phyloP scores from a whole-genome alignment of 2,329 filamentous ascomycete species.

The Cytospora paraplurivora region DNA sequence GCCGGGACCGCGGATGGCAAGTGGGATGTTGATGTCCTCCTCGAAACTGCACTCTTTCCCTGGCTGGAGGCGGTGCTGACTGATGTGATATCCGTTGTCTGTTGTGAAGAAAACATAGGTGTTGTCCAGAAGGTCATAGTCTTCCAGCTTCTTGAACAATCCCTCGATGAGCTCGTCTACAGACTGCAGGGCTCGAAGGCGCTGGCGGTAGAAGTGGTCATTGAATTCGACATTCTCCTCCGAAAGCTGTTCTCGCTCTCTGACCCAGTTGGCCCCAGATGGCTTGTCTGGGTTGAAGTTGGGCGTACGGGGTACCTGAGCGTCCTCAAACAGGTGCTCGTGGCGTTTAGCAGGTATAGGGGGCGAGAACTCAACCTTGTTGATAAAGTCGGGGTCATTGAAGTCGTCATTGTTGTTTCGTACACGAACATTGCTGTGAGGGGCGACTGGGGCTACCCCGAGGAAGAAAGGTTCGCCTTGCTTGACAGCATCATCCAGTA shows the following conservation, averaged over 20 bases:
- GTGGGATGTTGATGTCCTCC: slow-evolving; percentile 49
- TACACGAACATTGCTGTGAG: slow-evolving; percentile 57
- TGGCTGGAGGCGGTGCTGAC: slow-evolving; percentile 11
- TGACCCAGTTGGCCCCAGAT: slow-evolving; percentile 39
- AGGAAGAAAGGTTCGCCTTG: slow-evolving; percentile 62
- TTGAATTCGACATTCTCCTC: background rate
- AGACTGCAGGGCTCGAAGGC: slow-evolving; percentile 45
- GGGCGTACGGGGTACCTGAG: slow-evolving; percentile 59
- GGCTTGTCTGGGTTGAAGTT: slow-evolving; percentile 66
- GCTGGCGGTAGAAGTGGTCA: slow-evolving; percentile 46
- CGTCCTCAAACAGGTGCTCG: slow-evolving; percentile 60
- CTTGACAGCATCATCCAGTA: slow-evolving; percentile 5
- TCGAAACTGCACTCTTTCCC: slow-evolving; percentile 50
- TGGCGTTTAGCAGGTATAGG: slow-evolving; percentile 64
- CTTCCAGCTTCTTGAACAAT: slow-evolving; percentile 36
- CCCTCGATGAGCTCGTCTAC: slow-evolving; percentile 47
- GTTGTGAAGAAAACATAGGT: slow-evolving; percentile 19
- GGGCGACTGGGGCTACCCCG: slow-evolving; percentile 64
- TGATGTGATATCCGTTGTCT: slow-evolving; percentile 18
- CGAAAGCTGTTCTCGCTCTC: background rate
- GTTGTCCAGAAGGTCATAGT: slow-evolving; percentile 18
- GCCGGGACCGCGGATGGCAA: slow-evolving; percentile 47
- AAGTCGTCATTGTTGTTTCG: slow-evolving; percentile 29
- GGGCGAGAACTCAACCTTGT: slow-evolving; percentile 37
- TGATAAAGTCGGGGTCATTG: too few relatives aligned